Percentiles rank a stretch among this genome's conserved stretches.
Conservation (phyloP, 768 basidiomycete genomes). For the Suillus cothurnatus region DNA sequence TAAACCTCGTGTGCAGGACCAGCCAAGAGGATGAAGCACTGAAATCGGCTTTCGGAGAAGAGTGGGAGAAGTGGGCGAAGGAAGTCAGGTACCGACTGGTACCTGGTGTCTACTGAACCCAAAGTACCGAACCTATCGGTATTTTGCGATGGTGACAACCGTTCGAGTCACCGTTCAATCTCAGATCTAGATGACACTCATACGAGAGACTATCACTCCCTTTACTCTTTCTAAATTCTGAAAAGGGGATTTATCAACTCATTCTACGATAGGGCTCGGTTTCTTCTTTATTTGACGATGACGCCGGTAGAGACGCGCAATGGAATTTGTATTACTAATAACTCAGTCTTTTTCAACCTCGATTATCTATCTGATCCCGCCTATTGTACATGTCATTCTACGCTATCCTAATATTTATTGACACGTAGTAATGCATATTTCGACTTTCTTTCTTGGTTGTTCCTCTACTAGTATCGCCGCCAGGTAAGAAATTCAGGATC, state of each 20-base stretch:
- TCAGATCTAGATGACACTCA: neutral
- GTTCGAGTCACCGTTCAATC: neutral
- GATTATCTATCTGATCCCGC: too few relatives aligned
- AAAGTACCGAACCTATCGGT: neutral
- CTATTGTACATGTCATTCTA: too few relatives aligned
- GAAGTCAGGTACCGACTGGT: constrained; percentile 33
- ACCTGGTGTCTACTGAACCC: constrained; percentile 31
- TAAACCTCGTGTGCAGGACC: neutral
- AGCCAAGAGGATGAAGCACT: neutral
- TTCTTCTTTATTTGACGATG: neutral
- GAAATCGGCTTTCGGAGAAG: neutral
- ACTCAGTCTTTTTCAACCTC: too few relatives aligned
- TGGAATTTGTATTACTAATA: neutral
- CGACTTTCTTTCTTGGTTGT: too few relatives aligned
- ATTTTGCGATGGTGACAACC: neutral
- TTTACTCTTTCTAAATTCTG: neutral
- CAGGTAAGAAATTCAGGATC: too few relatives aligned
- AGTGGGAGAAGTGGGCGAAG: constrained; percentile 23
- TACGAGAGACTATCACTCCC: neutral
- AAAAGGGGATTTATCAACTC: neutral
- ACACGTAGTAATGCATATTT: too few relatives aligned
- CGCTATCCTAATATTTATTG: too few relatives aligned
- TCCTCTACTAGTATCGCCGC: too few relatives aligned
- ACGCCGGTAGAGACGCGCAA: neutral
- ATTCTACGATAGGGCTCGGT: neutral